Conservation (phyloP, 345 rosid genomes). For the Theobroma cacao region DNA sequence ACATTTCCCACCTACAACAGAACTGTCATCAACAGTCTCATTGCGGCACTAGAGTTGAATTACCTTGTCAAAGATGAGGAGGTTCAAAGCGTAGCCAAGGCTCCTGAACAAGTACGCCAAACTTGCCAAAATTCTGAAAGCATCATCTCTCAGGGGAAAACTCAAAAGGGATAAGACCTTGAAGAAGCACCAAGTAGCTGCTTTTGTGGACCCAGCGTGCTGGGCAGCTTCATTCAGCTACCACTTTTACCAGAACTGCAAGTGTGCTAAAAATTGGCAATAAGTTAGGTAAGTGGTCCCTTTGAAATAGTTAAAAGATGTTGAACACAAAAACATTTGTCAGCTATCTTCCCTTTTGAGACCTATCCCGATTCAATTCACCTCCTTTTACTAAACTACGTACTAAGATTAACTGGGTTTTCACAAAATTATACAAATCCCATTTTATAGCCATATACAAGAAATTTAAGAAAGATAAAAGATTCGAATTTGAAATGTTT, state of each 20-base stretch:
- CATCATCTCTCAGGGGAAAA: not conserved
- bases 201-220: not conserved
- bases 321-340: not conserved
- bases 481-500: too few species aligned
- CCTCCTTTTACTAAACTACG: not conserved
- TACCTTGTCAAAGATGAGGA: not conserved
- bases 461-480: too few species aligned
- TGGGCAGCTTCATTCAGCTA: not conserved
- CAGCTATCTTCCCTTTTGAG: not conserved
- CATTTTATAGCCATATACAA: too few species aligned
- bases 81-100: too few species aligned
- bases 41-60: not conserved
- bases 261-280: not conserved
- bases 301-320: not conserved
- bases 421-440: not conserved
- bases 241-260: not conserved
- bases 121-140: not conserved
- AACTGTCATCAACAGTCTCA: too few species aligned
- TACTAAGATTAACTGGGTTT: not conserved
- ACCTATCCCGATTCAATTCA: not conserved
- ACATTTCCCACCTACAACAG: not conserved
- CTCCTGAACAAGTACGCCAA: too few species aligned
- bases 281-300: slow-evolving; percentile 8
- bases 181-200: not conserved
- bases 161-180: not conserved